Base-by-base conservation (phyloP, 352 stramenopile species). In the Phytophthora agathidicida region DNA sequence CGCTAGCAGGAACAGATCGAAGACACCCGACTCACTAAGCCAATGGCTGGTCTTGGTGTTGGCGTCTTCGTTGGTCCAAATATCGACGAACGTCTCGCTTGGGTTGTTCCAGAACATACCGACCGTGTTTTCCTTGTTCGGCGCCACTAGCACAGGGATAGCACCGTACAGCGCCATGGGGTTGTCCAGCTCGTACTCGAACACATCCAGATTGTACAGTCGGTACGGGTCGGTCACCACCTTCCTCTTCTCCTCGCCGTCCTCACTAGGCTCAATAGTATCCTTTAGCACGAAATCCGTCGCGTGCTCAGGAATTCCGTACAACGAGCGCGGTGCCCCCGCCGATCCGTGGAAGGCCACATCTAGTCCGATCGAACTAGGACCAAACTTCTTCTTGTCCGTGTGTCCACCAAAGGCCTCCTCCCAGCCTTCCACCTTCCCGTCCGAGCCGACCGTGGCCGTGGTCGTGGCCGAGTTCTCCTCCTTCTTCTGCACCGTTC, bases 91-190 rank as follows among this genome's bases (percentile, higher is more conserved):
- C 6, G 97, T 99, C 83, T 99, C 98, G 8, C 93, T 97, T 16
- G 98, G 97, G 72, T 99, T 99, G 82, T 98, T 97, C 93, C 95
- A 99, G 70, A 99, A 99, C n/a, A 97, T 89, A 37, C 96, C 97
- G 13, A 94, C 88, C 0, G 96, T 98, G 38, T 75, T 86, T 17
- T 75, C 39, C 26, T 83, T 77, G 48, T 74, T 86, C 2, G 83
- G 77, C 19, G 81, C 81, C 30, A 93, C 77, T 0, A 93, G 63
- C 63, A 93, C 58, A 2, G 84, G 80, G 44, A 91, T 94, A 17
- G 80, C 72, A 16, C 97, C 97, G 77, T 99, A 99, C 27, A 99
- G 76, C 35, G 97, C 94, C 94, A 99, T 99, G n/a, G 97, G 93
- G 24, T 97, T 90, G 68, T 99, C 94, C 54, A 99, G 80, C 55